Evolutionary conservation across 495 filamentous ascomycete genomes (phyloP), one percentile per base, ranked within the genome.

Genomic region (Glonium stellatum): DNA sequence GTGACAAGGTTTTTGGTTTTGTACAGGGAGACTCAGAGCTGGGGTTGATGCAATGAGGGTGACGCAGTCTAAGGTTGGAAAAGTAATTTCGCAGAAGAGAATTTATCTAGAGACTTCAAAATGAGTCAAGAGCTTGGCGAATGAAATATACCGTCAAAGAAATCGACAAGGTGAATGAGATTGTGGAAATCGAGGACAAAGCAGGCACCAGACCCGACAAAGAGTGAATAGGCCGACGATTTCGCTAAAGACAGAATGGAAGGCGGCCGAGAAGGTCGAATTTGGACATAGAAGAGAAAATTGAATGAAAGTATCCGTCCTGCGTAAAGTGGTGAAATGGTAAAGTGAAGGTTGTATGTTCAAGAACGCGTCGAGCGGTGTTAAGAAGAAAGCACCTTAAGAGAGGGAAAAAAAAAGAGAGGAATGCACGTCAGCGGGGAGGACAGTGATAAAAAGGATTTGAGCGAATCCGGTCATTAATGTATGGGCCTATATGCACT

Each of bases 261-360:
- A 23, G 48, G 25, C 18, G 25, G 48, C 0, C 15, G 31, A 27
- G 23, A 23, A 23, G 47, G 8, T 39, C 21, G 46, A 50, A 31
- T 23, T 23, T 51, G 48, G 19, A 51, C 48, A 51, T 18, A 23
- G 48, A 51, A 51, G 15, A 27, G 48, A 51, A 31, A 23, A 6
- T 23, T 23, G 48, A 51, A 51, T 25, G 48, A 51, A 51, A 23
- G 48, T 13, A 51, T 18, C 19, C 48, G 48, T 51, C 48, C 48
- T 51, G 48, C 48, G 48, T 23, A 31, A 25, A 51, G 48, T 23
- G 22, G 47, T 50, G 47, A 50, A 50, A 2, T 1, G 48, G 21
- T 25, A 51, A 23, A 23, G 48, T 23, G 23, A 51, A 51, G 23
- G 48, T 19, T 48, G 48, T 23, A 31, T 23, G 18, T 18, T 18